These are phyloP conservation scores for Mixia osmundae DNA, from an alignment of 1,284 basidiomycete species.

Conservation along the genomic window DNA sequence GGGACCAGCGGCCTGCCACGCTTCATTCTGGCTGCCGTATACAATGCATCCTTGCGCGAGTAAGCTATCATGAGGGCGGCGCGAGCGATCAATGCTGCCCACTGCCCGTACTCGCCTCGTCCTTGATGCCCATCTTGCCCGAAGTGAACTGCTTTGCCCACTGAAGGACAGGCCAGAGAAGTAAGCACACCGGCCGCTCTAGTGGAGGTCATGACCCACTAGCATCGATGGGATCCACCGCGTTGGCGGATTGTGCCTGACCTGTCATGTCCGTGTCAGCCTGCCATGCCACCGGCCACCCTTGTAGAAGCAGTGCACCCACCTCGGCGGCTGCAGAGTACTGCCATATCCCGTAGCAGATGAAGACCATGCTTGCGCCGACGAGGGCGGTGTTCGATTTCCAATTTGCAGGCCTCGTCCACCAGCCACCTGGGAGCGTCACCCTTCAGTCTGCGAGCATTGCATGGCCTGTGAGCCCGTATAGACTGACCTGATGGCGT, in stretches of 20 bases:
- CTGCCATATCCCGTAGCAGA: slow-evolving; percentile 28
- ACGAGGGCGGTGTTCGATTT: slow-evolving; percentile 28
- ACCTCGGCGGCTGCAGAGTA: slow-evolving; percentile 30
- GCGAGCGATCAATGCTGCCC: too few relatives aligned
- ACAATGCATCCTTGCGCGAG: too few relatives aligned
- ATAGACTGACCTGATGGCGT: slow-evolving; percentile 19
- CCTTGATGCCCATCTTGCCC: slow-evolving; percentile 15
- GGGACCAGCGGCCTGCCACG: too few relatives aligned
- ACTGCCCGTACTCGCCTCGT: too few relatives aligned
- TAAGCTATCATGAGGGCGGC: too few relatives aligned
- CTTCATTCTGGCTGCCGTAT: too few relatives aligned
- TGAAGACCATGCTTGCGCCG: slow-evolving; percentile 25
- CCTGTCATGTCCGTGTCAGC: slow-evolving; percentile 13
- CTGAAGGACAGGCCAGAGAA: too few relatives aligned
- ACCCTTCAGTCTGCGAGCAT: not conserved
- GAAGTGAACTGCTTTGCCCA: slow-evolving; percentile 17
- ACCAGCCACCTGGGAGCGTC: slow-evolving; percentile 27
- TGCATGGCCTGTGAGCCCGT: too few relatives aligned
- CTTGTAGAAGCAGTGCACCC: slow-evolving; percentile 9
- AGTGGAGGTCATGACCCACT: too few relatives aligned
- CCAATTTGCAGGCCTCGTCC: slow-evolving; percentile 33
- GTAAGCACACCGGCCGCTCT: too few relatives aligned
- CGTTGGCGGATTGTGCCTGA: slow-evolving; percentile 25
- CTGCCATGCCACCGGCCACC: not conserved
- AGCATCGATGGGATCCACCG: slow-evolving; percentile 25